A percentile compares a stretch with the other conserved stretches of the same genome.
phyloP scores from a whole-genome alignment of 2,329 filamentous ascomycete genomes.

The Ustulina deusta region DNA sequence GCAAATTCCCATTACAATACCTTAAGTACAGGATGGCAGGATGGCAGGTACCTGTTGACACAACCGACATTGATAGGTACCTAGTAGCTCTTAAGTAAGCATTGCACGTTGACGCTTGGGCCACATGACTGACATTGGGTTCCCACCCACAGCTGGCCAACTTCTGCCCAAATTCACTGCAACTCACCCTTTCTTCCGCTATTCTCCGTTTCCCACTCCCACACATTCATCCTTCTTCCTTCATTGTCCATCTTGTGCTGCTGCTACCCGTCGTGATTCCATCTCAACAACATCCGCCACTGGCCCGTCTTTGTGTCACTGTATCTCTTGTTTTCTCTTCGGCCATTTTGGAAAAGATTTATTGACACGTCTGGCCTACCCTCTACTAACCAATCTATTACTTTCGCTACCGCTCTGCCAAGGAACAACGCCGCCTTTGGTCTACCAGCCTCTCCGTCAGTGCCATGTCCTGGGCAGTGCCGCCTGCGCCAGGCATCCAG shows the following conservation, averaged over 20 bases:
- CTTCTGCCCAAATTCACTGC: constrained; percentile 30
- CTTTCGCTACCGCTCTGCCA: constrained; percentile 10
- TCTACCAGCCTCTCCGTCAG: constrained; percentile 18
- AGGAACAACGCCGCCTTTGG: constrained; percentile 7
- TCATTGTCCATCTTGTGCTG: constrained; percentile 22
- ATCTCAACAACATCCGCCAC: constrained; percentile 27
- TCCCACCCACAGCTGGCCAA: constrained; percentile 22
- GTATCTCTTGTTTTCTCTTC: constrained; percentile 18
- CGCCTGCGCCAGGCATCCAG: constrained; percentile 48
- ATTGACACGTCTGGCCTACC: constrained; percentile 15
- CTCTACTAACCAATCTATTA: constrained; percentile 40
- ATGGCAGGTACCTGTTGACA: too few relatives aligned
- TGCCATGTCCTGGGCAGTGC: constrained; percentile 50
- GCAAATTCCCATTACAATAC: too few relatives aligned
- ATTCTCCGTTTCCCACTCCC: constrained; percentile 16
- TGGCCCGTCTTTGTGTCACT: constrained; percentile 27
- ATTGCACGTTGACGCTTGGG: constrained; percentile 22
- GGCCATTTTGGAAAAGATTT: constrained; percentile 7
- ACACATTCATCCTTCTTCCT: constrained; percentile 17
- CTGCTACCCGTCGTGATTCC: constrained; percentile 24
- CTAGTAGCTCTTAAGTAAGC: neutral
- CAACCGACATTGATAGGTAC: neutral
- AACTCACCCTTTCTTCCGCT: constrained; percentile 34
- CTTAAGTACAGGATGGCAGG: too few relatives aligned
- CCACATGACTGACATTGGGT: constrained; percentile 13